These are phyloP conservation scores for Podospora didyma DNA, from an alignment of 495 filamentous ascomycete species.

Conservation along the genomic window DNA sequence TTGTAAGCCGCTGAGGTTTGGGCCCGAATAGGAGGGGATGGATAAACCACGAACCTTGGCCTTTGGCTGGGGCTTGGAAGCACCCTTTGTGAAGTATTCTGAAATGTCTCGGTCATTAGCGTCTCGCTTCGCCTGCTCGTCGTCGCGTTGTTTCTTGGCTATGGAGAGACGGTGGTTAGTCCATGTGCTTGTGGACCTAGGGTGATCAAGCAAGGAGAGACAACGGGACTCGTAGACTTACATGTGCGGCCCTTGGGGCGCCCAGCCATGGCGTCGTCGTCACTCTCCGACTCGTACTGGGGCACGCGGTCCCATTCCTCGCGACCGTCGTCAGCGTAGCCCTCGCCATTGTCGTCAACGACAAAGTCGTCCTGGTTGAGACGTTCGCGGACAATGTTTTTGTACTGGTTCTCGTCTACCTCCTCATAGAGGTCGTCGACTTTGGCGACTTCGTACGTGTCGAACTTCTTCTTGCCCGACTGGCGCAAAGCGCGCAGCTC, in stretches of 20 bases:
- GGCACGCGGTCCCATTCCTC: slow-evolving; percentile 86
- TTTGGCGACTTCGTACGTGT: slow-evolving; percentile 84
- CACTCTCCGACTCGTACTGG: slow-evolving; percentile 68
- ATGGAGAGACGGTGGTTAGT: slow-evolving; percentile 10
- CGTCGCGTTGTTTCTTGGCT: slow-evolving; percentile 86
- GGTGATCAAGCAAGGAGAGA: not conserved
- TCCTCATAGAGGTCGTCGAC: slow-evolving; percentile 88
- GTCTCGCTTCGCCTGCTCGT: slow-evolving; percentile 80
- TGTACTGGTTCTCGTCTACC: slow-evolving; percentile 95
- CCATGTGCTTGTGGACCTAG: not conserved
- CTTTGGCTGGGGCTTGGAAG: slow-evolving; percentile 62
- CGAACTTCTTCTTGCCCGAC: slow-evolving; percentile 83
- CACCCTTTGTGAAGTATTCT: slow-evolving; percentile 85
- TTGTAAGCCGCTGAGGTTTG: not conserved
- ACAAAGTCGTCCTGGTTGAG: slow-evolving; percentile 96
- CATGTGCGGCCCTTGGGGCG: slow-evolving; percentile 41
- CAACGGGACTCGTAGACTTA: slow-evolving; percentile 22
- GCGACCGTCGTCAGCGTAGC: slow-evolving; percentile 93
- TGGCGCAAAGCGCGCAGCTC: slow-evolving; percentile 82
- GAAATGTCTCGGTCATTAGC: slow-evolving; percentile 87
- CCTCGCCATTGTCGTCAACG: slow-evolving; percentile 88
- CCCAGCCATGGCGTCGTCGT: slow-evolving; percentile 56
- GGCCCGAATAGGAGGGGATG: not conserved
- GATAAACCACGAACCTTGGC: slow-evolving; percentile 60
- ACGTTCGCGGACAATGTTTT: slow-evolving; percentile 85